A percentile compares a stretch with the other conserved stretches of the same genome.
phyloP scores from a whole-genome alignment of 495 filamentous ascomycete genomes.

The Entonaema liquescens region DNA sequence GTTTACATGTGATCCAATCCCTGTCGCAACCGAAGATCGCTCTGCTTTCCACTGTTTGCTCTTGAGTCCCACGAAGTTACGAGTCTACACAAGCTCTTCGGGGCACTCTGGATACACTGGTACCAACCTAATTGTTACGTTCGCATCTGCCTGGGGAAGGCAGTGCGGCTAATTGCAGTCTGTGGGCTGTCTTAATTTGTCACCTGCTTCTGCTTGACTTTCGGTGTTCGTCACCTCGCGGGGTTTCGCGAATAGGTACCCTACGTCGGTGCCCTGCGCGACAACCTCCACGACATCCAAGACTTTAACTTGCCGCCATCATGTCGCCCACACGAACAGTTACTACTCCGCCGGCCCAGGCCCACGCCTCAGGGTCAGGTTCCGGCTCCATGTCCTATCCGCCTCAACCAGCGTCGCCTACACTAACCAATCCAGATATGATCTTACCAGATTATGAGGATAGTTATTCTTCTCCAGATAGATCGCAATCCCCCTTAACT shows the following conservation, averaged over 20 bases:
- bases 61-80: background rate
- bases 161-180: slow-evolving; percentile 39
- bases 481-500: slow-evolving; percentile 50
- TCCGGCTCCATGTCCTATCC: slow-evolving; percentile 49
- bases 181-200: slow-evolving; percentile 20
- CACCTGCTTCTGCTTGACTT: slow-evolving; percentile 10
- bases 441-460: slow-evolving; percentile 78
- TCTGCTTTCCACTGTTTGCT: slow-evolving; percentile 3
- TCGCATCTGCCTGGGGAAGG: slow-evolving; percentile 20
- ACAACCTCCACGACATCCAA: slow-evolving; percentile 9
- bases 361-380: slow-evolving; percentile 26
- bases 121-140: slow-evolving; percentile 25
- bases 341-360: slow-evolving; percentile 35
- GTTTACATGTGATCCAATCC: slow-evolving; percentile 28
- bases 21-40: background rate
- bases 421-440: slow-evolving; percentile 93
- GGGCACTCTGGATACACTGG: slow-evolving; percentile 34
- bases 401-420: slow-evolving; percentile 71
- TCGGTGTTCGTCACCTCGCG: background rate
- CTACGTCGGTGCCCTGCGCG: background rate
- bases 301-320: slow-evolving; percentile 8
- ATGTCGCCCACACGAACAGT: slow-evolving; percentile 33
- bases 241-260: background rate
- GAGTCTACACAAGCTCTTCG: slow-evolving; percentile 10
- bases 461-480: slow-evolving; percentile 58